These are phyloP conservation scores for Parsonsia alboflavescens DNA, from an alignment of 257 asterid genomes.

Conservation along the genomic window DNA sequence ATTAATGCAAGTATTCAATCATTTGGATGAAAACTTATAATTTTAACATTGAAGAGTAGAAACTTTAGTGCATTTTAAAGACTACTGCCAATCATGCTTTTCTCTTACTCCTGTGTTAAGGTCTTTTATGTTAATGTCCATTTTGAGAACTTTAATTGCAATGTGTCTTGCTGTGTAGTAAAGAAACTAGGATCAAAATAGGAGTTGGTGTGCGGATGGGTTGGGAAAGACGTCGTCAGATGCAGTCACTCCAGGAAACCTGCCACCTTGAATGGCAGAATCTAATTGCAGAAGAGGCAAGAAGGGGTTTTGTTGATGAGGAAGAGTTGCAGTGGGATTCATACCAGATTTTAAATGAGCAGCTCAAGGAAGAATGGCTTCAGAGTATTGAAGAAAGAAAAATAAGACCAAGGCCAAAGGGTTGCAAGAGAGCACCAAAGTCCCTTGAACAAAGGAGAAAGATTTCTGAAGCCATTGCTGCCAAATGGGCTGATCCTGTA, in stretches of 20 bases:
- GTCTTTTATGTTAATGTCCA: neutral
- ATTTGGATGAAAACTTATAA: neutral
- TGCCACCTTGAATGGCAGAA: constrained; percentile 79
- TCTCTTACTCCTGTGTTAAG: neutral
- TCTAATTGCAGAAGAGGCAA: constrained; percentile 66
- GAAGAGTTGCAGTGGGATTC: constrained; percentile 83
- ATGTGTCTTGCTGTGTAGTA: constrained; percentile 30
- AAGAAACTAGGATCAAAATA: constrained; percentile 72
- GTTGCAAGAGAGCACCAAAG: constrained; percentile 87
- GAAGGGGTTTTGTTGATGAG: constrained; percentile 64
- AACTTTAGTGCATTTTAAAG: neutral
- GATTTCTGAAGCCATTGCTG: constrained; percentile 82
- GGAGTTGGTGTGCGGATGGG: constrained; percentile 81
- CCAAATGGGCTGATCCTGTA: constrained; percentile 98
- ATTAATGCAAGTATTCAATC: neutral
- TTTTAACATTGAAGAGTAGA: neutral
- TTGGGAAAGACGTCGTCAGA: constrained; percentile 84
- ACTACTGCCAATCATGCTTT: neutral
- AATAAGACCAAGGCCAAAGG: constrained; percentile 39
- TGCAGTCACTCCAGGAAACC: constrained; percentile 66
- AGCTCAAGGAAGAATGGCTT: constrained; percentile 62
- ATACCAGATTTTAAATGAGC: constrained; percentile 43
- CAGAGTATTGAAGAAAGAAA: constrained; percentile 62
- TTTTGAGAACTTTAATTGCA: neutral
- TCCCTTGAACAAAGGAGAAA: constrained; percentile 86